These are phyloP conservation scores for Xerocomus amazonicus DNA, from an alignment of 1,284 basidiomycete genomes.

Conservation along the genomic window DNA sequence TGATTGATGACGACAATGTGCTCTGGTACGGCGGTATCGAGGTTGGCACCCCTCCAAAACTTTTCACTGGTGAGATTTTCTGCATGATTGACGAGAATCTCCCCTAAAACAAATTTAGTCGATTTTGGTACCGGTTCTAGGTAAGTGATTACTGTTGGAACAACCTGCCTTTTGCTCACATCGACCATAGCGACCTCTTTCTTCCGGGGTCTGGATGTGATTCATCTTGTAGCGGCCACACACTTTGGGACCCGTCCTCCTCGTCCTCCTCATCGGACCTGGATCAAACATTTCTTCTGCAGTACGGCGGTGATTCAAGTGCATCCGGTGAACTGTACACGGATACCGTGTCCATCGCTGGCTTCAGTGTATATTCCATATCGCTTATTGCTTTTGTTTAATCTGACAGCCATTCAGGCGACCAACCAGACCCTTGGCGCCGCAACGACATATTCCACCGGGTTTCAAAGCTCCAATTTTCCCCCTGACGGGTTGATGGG, in stretches of 20 bases:
- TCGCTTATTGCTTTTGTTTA: neutral
- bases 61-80: constrained; percentile 14
- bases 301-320: constrained; percentile 53
- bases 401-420: constrained; percentile 16
- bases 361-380: constrained; percentile 20
- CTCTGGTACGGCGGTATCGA: constrained; percentile 20
- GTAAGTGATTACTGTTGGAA: constrained; percentile 3
- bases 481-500: constrained; percentile 35
- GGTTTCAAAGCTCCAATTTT: constrained; percentile 5
- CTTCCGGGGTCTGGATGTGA: constrained; percentile 1
- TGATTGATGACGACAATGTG: neutral
- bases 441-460: constrained; percentile 20
- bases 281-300: constrained; percentile 39
- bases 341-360: constrained; percentile 43
- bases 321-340: constrained; percentile 49
- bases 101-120: constrained; percentile 16
- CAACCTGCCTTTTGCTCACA: neutral
- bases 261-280: constrained; percentile 40
- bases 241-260: constrained; percentile 31
- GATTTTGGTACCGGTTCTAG: constrained; percentile 37
- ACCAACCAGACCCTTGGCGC: constrained; percentile 30
- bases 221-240: constrained; percentile 19
- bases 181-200: constrained; percentile 15
- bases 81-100: constrained; percentile 4
- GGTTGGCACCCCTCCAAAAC: constrained; percentile 16